These are phyloP conservation scores for Pythium insidiosum DNA, from an alignment of 352 stramenopile species.

Conservation along the genomic window DNA sequence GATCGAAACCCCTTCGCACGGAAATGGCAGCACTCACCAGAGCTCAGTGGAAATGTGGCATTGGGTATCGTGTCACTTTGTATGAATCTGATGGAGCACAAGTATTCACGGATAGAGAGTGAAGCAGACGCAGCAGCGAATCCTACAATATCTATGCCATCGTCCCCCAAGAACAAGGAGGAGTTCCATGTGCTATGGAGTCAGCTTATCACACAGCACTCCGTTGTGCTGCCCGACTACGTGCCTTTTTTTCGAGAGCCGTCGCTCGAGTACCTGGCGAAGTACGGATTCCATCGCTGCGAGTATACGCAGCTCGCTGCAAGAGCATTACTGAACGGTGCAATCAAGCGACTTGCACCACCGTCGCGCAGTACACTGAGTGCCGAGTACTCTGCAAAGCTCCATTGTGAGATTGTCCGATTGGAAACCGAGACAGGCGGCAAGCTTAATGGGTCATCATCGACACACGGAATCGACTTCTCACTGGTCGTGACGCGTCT, in stretches of 20 bases:
- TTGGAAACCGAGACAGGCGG: conserved; percentile 55
- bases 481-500: conserved; percentile 46
- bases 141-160: conserved; percentile 1
- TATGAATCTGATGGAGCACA: conserved; percentile 82
- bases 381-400: conserved; percentile 70
- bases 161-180: conserved; percentile 60
- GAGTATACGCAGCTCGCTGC: conserved; percentile 74
- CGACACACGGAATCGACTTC: conserved; percentile 12
- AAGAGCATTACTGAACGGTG: conserved; percentile 55
- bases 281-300: conserved; percentile 66
- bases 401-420: conserved; percentile 71
- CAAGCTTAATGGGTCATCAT: conserved; percentile 22
- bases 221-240: conserved; percentile 68
- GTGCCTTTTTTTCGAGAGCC: conserved; percentile 59
- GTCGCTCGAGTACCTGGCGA: conserved; percentile 61
- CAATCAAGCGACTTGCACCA: conserved; percentile 62
- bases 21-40: conserved; percentile 74
- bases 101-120: conserved; percentile 28
- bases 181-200: conserved; percentile 84
- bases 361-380: conserved; percentile 34
- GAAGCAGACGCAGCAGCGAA: conserved; percentile 4
- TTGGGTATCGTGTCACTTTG: conserved; percentile 66
- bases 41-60: conserved; percentile 52
- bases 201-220: conserved; percentile 81
- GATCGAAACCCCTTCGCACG: conserved; percentile 28